Evolutionary conservation across 2,329 filamentous ascomycete species (phyloP).

Genomic region (Daldinia sp.): DNA sequence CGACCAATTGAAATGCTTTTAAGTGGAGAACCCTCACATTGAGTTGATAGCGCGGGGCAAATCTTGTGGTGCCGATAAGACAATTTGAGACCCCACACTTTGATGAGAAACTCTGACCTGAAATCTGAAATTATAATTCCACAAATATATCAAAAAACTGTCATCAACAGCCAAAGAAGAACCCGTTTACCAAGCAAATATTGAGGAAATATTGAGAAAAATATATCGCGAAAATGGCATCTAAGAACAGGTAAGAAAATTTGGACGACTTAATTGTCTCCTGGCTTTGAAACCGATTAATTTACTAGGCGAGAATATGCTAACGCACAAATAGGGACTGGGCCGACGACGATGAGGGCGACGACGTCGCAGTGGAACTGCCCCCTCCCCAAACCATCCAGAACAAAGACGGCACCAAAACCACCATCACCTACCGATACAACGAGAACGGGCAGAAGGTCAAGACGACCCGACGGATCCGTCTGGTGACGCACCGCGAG

Average conservation of each 20-base stretch:
- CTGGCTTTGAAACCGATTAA: neutral
- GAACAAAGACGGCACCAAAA: conserved; percentile 99
- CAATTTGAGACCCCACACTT: conserved; percentile 43
- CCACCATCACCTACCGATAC: conserved; percentile 87
- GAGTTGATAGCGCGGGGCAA: conserved; percentile 42
- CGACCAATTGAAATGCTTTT: neutral
- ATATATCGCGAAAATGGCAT: conserved; percentile 43
- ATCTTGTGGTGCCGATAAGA: conserved; percentile 37
- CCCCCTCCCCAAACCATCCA: conserved; percentile 88
- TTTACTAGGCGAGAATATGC: neutral
- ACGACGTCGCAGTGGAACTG: conserved; percentile 76
- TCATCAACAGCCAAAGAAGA: conserved; percentile 11
- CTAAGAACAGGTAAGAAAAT: conserved; percentile 39
- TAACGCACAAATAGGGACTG: conserved; percentile 70
- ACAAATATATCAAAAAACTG: conserved; percentile 45
- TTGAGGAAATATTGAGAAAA: conserved; percentile 3
- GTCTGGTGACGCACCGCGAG: conserved; percentile 90
- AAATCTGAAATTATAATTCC: conserved; percentile 47
- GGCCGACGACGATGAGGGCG: conserved; percentile 95
- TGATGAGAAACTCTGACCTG: conserved; percentile 33
- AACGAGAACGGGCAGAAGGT: conserved; percentile 96
- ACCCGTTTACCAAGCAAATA: conserved; percentile 10
- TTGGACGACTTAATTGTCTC: neutral
- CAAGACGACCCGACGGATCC: conserved; percentile 96
- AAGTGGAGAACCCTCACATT: conserved; percentile 9